These are phyloP conservation scores for Inosperma sp. DNA, from an alignment of 768 basidiomycete genomes.

Conservation along the genomic window DNA sequence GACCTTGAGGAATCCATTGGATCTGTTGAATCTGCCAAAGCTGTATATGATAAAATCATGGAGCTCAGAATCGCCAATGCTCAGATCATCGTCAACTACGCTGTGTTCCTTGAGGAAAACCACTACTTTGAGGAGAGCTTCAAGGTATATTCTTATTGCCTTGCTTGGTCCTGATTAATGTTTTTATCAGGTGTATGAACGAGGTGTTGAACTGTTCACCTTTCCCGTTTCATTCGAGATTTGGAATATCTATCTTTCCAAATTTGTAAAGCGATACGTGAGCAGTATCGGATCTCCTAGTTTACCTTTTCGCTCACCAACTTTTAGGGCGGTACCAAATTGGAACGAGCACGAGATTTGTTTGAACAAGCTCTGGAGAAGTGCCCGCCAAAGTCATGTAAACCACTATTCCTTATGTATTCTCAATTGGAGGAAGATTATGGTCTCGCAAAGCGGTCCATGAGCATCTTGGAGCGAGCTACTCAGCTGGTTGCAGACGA, in stretches of 20 bases:
- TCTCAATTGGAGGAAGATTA: conserved; percentile 93
- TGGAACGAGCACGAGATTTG: conserved; percentile 94
- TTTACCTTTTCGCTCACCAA: neutral
- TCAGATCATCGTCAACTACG: conserved; percentile 95
- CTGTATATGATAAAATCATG: conserved; percentile 93
- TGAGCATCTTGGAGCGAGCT: conserved; percentile 94
- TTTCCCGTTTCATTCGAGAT: conserved; percentile 98
- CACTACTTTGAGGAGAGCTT: conserved; percentile 98
- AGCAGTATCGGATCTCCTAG: conserved; percentile 26
- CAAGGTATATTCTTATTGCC: conserved; percentile 53
- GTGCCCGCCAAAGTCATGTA: conserved; percentile 92
- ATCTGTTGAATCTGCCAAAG: conserved; percentile 85
- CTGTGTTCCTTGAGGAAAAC: conserved; percentile 95
- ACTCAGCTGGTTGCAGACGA: conserved; percentile 79
- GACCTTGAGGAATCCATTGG: conserved; percentile 98
- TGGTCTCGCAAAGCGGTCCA: conserved; percentile 92
- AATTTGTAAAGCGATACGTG: conserved; percentile 96
- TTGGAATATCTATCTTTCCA: conserved; percentile 98
- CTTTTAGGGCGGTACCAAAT: conserved; percentile 78
- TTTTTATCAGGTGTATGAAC: conserved; percentile 79
- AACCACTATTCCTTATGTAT: conserved; percentile 94
- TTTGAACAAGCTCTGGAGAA: conserved; percentile 98
- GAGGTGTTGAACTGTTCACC: conserved; percentile 95
- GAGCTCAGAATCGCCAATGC: conserved; percentile 97
- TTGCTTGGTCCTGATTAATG: conserved; percentile 11